Evolutionary conservation across 2,329 filamentous ascomycete species (phyloP).

Genomic region (Scytalidium sp.): DNA sequence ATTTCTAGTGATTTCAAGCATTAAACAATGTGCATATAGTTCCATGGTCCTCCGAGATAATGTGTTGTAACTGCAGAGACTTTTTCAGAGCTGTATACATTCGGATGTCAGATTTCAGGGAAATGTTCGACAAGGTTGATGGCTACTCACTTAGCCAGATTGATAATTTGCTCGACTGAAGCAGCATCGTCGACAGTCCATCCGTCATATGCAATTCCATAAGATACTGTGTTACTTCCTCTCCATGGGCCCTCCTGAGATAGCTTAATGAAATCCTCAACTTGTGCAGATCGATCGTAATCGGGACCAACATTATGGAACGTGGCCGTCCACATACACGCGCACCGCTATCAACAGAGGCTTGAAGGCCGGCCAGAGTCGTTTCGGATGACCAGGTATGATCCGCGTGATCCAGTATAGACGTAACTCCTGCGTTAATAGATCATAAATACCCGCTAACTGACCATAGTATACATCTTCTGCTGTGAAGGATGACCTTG

Average conservation of each 20-base stretch:
- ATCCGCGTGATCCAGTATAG: conserved; percentile 33
- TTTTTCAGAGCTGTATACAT: conserved; percentile 34
- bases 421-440: conserved; percentile 38
- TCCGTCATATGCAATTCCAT: conserved; percentile 41
- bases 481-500: conserved; percentile 25
- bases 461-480: conserved; percentile 44
- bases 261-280: neutral
- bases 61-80: conserved; percentile 43
- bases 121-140: neutral
- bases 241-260: neutral
- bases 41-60: conserved; percentile 20
- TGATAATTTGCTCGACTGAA: neutral
- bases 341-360: conserved; percentile 44
- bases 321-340: conserved; percentile 43
- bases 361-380: conserved; percentile 42
- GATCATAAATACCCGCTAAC: conserved; percentile 34
- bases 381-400: conserved; percentile 24
- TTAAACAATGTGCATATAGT: conserved; percentile 23
- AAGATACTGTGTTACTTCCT: conserved; percentile 3
- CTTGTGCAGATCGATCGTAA: neutral
- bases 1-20: conserved; percentile 35
- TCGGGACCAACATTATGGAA: conserved; percentile 30
- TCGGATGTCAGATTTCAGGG: conserved; percentile 23
- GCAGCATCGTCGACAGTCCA: conserved; percentile 26
- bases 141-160: neutral